Evolutionary conservation across 2,329 filamentous ascomycete genomes (phyloP).

Genomic region (Dactylellina leptospora): DNA sequence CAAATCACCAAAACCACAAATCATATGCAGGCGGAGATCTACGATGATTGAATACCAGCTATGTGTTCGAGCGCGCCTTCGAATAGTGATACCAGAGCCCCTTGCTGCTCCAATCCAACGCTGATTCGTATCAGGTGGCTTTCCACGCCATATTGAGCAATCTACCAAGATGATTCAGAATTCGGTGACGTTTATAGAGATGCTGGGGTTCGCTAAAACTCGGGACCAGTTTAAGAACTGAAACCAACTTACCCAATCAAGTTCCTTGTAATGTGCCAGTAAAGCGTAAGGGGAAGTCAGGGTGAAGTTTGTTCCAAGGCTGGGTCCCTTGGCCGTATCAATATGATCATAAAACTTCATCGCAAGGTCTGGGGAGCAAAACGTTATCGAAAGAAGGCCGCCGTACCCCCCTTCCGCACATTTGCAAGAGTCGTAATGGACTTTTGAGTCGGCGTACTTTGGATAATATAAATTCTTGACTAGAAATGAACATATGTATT

Average conservation of each 20-base stretch:
- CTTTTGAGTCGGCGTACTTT: conserved; percentile 74
- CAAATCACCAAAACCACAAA: no score
- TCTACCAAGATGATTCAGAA: conserved; percentile 61
- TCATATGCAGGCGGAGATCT: no score
- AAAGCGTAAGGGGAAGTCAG: conserved; percentile 89
- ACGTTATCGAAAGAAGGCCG: conserved; percentile 84
- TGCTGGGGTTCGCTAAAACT: conserved; percentile 5
- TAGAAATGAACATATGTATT: conserved; percentile 61
- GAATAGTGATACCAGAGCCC: conserved; percentile 22
- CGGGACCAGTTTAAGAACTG: not conserved
- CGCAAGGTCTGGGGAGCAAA: conserved; percentile 75
- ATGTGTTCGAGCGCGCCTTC: conserved; percentile 29
- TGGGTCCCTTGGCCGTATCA: conserved; percentile 90
- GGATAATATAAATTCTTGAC: conserved; percentile 89
- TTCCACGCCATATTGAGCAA: conserved; percentile 80
- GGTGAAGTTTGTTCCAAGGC: conserved; percentile 95
- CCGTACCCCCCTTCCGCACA: conserved; percentile 83
- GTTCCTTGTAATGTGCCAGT: conserved; percentile 86
- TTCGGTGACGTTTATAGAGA: not conserved
- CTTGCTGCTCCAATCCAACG: conserved; percentile 80
- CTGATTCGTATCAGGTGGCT: conserved; percentile 83
- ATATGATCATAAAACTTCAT: conserved; percentile 84
- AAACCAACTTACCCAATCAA: conserved; percentile 78
- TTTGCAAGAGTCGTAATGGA: conserved; percentile 80
- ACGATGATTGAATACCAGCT: no score